Conservation (phyloP, 2,329 filamentous ascomycete genomes). For the Aureobasidium namibiae region DNA sequence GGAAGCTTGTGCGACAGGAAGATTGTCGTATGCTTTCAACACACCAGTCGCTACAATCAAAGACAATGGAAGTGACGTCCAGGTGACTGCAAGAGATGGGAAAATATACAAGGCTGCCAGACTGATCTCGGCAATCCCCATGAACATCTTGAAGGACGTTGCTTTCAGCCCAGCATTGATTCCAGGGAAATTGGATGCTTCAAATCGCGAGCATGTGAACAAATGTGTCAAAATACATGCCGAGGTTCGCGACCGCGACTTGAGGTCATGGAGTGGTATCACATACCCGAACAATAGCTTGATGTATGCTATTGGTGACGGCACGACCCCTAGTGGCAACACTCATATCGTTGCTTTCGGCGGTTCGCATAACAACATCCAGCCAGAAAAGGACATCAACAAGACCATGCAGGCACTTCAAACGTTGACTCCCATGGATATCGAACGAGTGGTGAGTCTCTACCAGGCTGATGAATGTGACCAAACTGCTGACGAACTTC, state of each 20-base stretch:
- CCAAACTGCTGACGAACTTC: neutral
- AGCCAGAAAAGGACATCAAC: conserved; percentile 5
- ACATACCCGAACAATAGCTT: neutral
- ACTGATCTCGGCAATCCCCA: conserved; percentile 19
- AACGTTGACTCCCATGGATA: neutral
- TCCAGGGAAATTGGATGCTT: conserved; percentile 20
- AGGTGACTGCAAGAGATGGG: neutral
- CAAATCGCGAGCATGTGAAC: conserved; percentile 24
- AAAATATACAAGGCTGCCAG: conserved; percentile 12
- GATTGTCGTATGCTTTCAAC: neutral
- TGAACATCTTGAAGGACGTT: conserved; percentile 18
- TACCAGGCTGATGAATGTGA: neutral
- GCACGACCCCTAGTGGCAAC: conserved; percentile 1
- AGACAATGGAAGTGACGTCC: conserved; percentile 7
- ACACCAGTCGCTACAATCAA: conserved; percentile 9
- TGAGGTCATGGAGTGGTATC: conserved; percentile 9
- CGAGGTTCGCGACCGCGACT: conserved; percentile 6
- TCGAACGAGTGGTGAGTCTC: neutral
- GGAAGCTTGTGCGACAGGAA: conserved; percentile 1
- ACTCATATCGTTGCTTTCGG: conserved; percentile 10
- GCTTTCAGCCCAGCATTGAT: conserved; percentile 23
- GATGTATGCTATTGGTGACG: conserved; percentile 8
- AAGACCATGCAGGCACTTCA: conserved; percentile 5
- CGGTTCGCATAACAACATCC: neutral
- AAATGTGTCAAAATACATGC: conserved; percentile 23